Evolutionary conservation across 176 grass and related monocot genomes (phyloP).

Genomic region (Aechmea fasciata): DNA sequence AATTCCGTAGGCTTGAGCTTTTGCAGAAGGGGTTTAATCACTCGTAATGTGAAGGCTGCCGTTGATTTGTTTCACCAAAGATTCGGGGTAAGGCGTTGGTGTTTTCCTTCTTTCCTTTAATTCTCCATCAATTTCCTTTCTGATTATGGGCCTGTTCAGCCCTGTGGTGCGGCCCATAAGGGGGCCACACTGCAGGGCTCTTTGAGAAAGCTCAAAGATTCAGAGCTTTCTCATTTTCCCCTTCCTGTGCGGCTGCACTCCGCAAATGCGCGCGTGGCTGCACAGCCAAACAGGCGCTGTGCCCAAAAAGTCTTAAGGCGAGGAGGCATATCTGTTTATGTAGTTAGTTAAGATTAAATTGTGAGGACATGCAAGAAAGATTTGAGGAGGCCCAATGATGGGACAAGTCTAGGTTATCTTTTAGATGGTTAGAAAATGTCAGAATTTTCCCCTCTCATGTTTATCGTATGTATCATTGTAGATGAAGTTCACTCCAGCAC

Average conservation of each 20-base stretch:
- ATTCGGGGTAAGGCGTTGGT: constrained; percentile 66
- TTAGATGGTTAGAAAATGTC: neutral
- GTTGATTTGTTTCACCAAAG: constrained; percentile 91
- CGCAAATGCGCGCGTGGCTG: too few relatives aligned
- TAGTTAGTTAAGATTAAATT: neutral
- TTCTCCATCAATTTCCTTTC: neutral
- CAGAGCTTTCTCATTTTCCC: too few relatives aligned
- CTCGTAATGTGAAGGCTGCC: constrained; percentile 74
- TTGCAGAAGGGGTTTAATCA: constrained; percentile 88
- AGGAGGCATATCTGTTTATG: too few relatives aligned
- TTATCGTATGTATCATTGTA: constrained; percentile 8
- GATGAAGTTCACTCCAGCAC: constrained; percentile 59
- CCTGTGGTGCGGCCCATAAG: too few relatives aligned
- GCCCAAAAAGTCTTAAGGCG: too few relatives aligned
- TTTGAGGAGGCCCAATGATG: neutral
- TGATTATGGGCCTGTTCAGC: too few relatives aligned
- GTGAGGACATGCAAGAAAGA: neutral
- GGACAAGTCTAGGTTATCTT: neutral
- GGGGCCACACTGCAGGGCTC: too few relatives aligned
- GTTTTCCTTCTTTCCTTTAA: neutral
- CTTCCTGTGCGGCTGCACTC: too few relatives aligned
- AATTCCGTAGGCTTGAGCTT: constrained; percentile 12
- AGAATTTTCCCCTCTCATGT: constrained; percentile 2
- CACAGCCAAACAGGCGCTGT: too few relatives aligned
- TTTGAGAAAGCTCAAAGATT: too few relatives aligned